Evolutionary conservation across 495 filamentous ascomycete genomes (phyloP).

Genomic region (Aeminium ludgeri): DNA sequence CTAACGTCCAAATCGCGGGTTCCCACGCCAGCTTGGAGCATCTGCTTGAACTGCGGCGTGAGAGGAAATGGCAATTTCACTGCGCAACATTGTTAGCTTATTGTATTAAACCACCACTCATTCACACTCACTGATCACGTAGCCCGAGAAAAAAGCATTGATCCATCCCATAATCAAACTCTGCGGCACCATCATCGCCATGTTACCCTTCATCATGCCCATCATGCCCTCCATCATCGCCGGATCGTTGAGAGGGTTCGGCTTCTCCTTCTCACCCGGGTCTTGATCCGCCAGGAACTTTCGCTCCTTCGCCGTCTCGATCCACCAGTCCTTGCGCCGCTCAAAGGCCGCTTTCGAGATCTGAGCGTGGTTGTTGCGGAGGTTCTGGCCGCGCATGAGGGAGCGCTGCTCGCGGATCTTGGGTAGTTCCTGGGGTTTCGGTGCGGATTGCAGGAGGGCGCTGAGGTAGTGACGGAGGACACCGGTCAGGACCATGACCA

Average conservation of each 20-base stretch:
- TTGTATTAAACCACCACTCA: not conserved
- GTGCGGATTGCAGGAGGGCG: conserved; percentile 68
- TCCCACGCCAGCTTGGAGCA: conserved; percentile 91
- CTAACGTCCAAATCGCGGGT: conserved; percentile 90
- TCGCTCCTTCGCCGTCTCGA: conserved; percentile 64
- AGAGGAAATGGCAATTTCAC: conserved; percentile 98
- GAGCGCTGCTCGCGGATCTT: conserved; percentile 74
- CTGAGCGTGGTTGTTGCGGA: conserved; percentile 60
- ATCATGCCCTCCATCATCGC: conserved; percentile 98
- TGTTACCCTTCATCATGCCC: conserved; percentile 99
- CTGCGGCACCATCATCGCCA: conserved; percentile 99
- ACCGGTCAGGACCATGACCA: conserved; percentile 95
- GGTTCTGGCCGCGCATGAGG: conserved; percentile 68
- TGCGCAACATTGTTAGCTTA: conserved; percentile 20
- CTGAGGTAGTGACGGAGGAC: conserved; percentile 91
- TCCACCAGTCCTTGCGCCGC: conserved; percentile 59
- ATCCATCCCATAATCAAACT: conserved; percentile 99
- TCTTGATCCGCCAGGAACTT: conserved; percentile 80
- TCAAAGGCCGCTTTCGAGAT: conserved; percentile 63
- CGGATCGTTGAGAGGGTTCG: conserved; percentile 95
- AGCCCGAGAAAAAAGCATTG: conserved; percentile 95
- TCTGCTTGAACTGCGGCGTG: conserved; percentile 96
- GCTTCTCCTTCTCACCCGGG: conserved; percentile 63
- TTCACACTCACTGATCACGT: conserved; percentile 64
- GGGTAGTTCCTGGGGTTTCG: conserved; percentile 62